These are phyloP conservation scores for Carex kokanica DNA, from an alignment of 176 grass and related monocot genomes.

Conservation along the genomic window DNA sequence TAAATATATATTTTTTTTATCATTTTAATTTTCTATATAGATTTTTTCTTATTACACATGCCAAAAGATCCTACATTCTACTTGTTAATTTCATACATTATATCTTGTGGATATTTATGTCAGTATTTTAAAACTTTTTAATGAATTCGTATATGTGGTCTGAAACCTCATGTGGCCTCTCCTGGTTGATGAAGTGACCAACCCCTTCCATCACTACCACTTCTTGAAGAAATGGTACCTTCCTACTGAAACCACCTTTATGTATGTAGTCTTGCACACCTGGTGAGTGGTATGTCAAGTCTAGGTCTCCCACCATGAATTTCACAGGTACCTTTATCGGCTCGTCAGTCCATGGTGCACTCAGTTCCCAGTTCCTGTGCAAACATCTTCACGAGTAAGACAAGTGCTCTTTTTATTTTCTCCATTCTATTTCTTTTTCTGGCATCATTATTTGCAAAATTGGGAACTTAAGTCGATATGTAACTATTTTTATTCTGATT, in stretches of 20 bases:
- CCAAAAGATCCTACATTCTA: too few relatives aligned
- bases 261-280: conserved; percentile 59
- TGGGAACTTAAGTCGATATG: background rate
- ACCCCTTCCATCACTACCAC: conserved; percentile 64
- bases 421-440: background rate
- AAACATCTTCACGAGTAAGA: conserved; percentile 2
- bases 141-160: conserved; percentile 73
- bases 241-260: conserved; percentile 54
- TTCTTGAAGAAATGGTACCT: conserved; percentile 65
- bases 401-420: background rate
- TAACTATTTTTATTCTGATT: background rate
- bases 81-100: too few relatives aligned
- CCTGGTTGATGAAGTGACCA: conserved; percentile 70
- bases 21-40: too few relatives aligned
- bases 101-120: too few relatives aligned
- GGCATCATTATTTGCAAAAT: background rate
- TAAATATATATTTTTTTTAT: too few relatives aligned
- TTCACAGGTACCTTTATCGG: conserved; percentile 56
- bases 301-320: conserved; percentile 73
- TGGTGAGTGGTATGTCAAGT: conserved; percentile 47
- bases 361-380: conserved; percentile 70
- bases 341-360: conserved; percentile 59
- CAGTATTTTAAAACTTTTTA: conserved; percentile 43
- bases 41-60: too few relatives aligned
- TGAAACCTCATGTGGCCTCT: conserved; percentile 66